Evolutionary conservation across 306 rosid species (phyloP).

Genomic region (Malus domestica): DNA sequence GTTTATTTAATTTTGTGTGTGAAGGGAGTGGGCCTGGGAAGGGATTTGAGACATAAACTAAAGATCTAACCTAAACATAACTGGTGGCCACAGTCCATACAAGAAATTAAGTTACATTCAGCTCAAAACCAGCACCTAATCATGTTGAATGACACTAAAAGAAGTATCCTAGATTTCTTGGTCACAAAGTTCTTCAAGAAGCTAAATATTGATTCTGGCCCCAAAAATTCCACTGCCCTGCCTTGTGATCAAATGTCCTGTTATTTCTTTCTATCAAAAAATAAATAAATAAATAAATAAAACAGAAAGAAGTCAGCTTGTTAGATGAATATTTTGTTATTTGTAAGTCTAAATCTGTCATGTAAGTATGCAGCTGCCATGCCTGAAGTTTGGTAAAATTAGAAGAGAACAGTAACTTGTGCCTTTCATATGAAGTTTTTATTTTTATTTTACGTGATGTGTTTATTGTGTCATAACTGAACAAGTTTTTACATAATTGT

Average conservation of each 20-base stretch:
- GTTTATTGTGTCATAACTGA: neutral
- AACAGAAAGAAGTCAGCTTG: conserved; percentile 33
- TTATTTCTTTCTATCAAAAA: neutral
- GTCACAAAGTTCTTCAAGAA: neutral
- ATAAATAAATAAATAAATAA: neutral
- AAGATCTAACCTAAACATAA: neutral
- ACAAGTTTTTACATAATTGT: neutral
- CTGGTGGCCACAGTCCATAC: neutral
- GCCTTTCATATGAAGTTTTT: neutral
- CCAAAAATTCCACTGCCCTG: neutral
- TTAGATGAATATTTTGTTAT: conserved; percentile 18
- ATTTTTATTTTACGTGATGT: neutral
- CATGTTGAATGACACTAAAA: neutral
- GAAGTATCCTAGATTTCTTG: neutral
- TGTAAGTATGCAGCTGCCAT: conserved; percentile 6
- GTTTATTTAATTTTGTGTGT: neutral
- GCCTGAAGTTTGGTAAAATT: neutral
- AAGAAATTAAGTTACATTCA: neutral
- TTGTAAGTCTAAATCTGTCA: neutral
- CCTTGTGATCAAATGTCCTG: neutral
- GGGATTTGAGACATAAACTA: neutral
- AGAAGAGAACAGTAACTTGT: neutral
- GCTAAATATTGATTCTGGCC: neutral
- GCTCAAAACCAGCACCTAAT: neutral
- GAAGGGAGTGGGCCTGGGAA: neutral